Evolutionary conservation across 768 basidiomycete genomes (phyloP), one percentile per base, ranked within the genome.

Genomic region (Coprinopsis sp.): DNA sequence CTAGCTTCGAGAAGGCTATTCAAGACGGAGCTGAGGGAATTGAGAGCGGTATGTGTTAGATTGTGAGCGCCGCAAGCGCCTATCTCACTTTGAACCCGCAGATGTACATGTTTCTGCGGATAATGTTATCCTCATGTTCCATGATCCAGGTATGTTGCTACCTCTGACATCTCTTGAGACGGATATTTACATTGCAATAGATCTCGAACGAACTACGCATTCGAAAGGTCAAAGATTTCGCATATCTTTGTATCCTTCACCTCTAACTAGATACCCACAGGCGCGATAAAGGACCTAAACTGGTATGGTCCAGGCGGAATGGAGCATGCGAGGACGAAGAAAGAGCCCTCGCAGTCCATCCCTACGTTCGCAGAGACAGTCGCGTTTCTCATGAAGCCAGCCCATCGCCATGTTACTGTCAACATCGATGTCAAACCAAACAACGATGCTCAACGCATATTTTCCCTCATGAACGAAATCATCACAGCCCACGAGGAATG

Each of bases 101-200:
- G 93, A 95, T 79, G 91, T 96, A 57, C 94, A 96, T 65, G 85
- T 94, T 58, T 89, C 93, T 22, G 66, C 69, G 51, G 94, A 98
- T 64, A 75, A 80, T 57, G 79, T 87, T 29, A 84, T 97, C 27
- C 66, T 96, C 37, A 90, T 96, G 87, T 96, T 94, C 69, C 94
- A 98, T 65, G 94, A 96, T 64, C 87, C 91, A 8, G 78, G 82
- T 85, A 19, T 8, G 38, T 16, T 10, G n/a, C 22, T 14, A 12
- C 28, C 27, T 16, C 43, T 28, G 30, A 31, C 51, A 24, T n/a
- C 24, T 31, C 6, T 41, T 6, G 51, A 25, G 19, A 44, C 16
- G 39, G 31, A 36, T 34, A 50, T 52, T 56, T 56, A 53, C 46
- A 29, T 36, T 41, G 47, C 47, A 31, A 24, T 60, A 79, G 84